phyloP scores from a whole-genome alignment of 2,329 filamentous ascomycete genomes.

The Fusarium ramigenum region DNA sequence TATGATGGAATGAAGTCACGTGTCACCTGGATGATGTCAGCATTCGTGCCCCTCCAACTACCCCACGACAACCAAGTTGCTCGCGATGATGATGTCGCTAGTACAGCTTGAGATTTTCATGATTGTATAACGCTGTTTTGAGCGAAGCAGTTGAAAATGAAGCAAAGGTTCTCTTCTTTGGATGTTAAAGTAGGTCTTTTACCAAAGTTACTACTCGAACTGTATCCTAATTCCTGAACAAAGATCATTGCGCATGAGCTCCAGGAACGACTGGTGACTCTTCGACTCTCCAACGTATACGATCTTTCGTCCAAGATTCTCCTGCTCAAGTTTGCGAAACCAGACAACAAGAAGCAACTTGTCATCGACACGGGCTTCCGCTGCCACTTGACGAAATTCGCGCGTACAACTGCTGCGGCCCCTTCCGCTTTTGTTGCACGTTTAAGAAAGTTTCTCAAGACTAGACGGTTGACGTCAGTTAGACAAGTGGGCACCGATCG shows the following conservation, averaged over 20 bases:
- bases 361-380: slow-evolving; percentile 96
- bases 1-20: slow-evolving; percentile 7
- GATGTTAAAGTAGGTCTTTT: slow-evolving; percentile 70
- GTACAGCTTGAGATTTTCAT: slow-evolving; percentile 23
- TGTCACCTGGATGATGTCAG: slow-evolving; percentile 28
- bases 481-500: slow-evolving; percentile 91
- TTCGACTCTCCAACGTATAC: slow-evolving; percentile 93
- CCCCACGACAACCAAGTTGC: slow-evolving; percentile 12
- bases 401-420: slow-evolving; percentile 82
- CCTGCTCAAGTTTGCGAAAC: slow-evolving; percentile 93
- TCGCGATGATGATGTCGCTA: slow-evolving; percentile 17
- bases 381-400: slow-evolving; percentile 91
- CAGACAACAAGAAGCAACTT: slow-evolving; percentile 87
- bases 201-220: not conserved
- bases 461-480: slow-evolving; percentile 81
- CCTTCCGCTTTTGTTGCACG: slow-evolving; percentile 88
- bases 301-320: slow-evolving; percentile 96
- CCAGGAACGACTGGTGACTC: slow-evolving; percentile 74
- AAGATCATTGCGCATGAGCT: slow-evolving; percentile 97
- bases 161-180: slow-evolving; percentile 82
- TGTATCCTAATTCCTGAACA: slow-evolving; percentile 5
- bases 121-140: not conserved
- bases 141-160: slow-evolving; percentile 62
- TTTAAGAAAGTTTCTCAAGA: slow-evolving; percentile 88
- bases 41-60: slow-evolving; percentile 29